Evolutionary conservation across 2,329 filamentous ascomycete species (phyloP).

Genomic region (Hymenoscyphus repandus): DNA sequence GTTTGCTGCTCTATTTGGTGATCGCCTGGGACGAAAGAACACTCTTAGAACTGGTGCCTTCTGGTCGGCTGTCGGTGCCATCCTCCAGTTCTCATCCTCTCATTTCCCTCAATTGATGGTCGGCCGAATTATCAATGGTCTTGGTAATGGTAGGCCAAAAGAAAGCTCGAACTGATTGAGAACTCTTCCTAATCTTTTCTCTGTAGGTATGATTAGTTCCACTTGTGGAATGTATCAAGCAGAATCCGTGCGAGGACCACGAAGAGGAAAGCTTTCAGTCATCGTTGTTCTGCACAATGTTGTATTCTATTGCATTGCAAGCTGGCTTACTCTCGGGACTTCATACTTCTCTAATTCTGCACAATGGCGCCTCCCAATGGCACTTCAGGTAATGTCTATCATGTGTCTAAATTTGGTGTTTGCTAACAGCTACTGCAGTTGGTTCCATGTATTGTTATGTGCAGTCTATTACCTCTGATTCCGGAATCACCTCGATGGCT

Average conservation of each 20-base stretch:
- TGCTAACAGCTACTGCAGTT: conserved; percentile 2
- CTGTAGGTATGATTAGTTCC: conserved; percentile 15
- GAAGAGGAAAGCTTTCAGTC: conserved; percentile 19
- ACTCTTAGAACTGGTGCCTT: conserved; percentile 14
- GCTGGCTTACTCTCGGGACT: conserved; percentile 17
- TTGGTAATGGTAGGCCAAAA: conserved; percentile 41
- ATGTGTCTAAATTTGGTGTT: conserved; percentile 16
- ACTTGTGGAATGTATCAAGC: conserved; percentile 21
- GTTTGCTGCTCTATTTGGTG: conserved; percentile 17
- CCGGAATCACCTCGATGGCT: conserved; percentile 35
- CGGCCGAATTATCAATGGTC: conserved; percentile 41
- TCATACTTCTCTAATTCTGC: conserved; percentile 30
- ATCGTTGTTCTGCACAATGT: conserved; percentile 46
- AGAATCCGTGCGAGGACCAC: conserved; percentile 15
- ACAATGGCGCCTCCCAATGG: conserved; percentile 48
- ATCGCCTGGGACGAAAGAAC: conserved; percentile 17
- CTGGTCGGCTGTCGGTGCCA: conserved; percentile 37
- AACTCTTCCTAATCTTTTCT: not conserved
- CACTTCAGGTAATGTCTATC: conserved; percentile 35
- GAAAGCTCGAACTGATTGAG: conserved; percentile 21
- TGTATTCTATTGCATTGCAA: conserved; percentile 51
- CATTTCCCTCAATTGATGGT: conserved; percentile 49
- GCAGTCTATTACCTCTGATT: conserved; percentile 23
- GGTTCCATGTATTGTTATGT: conserved; percentile 6
- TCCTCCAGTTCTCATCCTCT: conserved; percentile 34